These are phyloP conservation scores for Cornus controversa DNA, from an alignment of 148 eudicot genomes.

Conservation along the genomic window DNA sequence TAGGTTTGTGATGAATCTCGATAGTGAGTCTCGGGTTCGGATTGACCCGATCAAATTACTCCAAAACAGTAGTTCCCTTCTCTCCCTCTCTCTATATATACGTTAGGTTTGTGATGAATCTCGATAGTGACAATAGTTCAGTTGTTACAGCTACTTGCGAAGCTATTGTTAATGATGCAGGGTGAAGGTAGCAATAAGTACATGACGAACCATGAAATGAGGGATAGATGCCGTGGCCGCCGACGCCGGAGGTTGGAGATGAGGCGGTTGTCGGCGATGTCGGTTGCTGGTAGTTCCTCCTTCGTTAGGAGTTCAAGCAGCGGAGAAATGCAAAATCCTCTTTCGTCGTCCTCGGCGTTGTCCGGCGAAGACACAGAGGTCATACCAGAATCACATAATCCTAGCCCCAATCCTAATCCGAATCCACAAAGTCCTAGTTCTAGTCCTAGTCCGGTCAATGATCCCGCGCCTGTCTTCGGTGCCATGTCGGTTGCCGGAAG, in stretches of 20 bases:
- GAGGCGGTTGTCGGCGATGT: background rate
- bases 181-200: background rate
- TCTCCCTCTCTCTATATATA: background rate
- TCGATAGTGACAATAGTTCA: background rate
- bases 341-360: background rate
- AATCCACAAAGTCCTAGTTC: no score
- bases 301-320: background rate
- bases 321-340: background rate
- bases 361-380: background rate
- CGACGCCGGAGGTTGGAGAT: conserved; percentile 25
- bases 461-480: conserved; percentile 22
- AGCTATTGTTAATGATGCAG: background rate
- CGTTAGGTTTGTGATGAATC: background rate
- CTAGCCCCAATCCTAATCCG: no score
- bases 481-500: conserved; percentile 35
- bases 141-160: background rate
- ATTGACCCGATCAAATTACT: no score
- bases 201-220: no score
- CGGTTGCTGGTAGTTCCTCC: background rate
- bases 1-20: background rate
- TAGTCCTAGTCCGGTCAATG: background rate
- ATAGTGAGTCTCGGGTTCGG: no score
- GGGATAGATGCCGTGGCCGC: conserved; percentile 31
- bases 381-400: background rate
- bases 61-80: no score